Base-by-base conservation (phyloP, 2,329 filamentous ascomycete genomes). In the Claviceps fusiformis region DNA sequence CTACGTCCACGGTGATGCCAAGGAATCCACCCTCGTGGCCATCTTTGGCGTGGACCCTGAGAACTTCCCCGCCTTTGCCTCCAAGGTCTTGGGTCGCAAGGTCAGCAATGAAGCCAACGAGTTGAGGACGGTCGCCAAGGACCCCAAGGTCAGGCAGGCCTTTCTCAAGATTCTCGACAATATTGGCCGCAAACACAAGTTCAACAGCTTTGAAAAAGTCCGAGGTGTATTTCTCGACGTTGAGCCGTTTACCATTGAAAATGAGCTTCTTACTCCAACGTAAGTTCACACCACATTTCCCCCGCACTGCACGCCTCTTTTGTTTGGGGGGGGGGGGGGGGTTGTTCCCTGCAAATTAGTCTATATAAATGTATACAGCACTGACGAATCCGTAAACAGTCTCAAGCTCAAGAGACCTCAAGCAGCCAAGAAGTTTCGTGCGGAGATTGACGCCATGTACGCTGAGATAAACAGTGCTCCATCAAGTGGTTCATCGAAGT, bases 231-330 rank as follows among this genome's bases (percentile, higher is more conserved):
- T 85, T 59, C 72, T 98, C 61, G 84, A 86, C 63, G 63, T 96
- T 15, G 93, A 98, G 57, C 93, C 93, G 1, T 97, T 98, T 64
- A 88, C 83, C 1, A 83, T 97, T 60, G 91, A 95, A 52, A 98
- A 98, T 67, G 87, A 95, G 70, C 76, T 96, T 52, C 73, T 91
- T 66, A 93, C 88, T 24, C 88, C 89, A 27, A 95, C 89, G 87
- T 92, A 80, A 82, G 86, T 81, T 19, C 7, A 8, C 11, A 5
- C 5, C 24, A 5, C 9, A 13, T 7, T 44, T 17, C 45, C 19
- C n/a, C 19, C 19, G 19, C 19, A 19, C 19, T 19, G 13, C 53
- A 39, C 29, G 31, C 31, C 31, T 2, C 13, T 6, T 35, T 51
- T 50, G 8, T 6, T 10, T 19, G 19, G 19, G 19, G 19, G 19